Conservation (phyloP, 73 alveolate species). For the Paramecium sexaurelia region DNA sequence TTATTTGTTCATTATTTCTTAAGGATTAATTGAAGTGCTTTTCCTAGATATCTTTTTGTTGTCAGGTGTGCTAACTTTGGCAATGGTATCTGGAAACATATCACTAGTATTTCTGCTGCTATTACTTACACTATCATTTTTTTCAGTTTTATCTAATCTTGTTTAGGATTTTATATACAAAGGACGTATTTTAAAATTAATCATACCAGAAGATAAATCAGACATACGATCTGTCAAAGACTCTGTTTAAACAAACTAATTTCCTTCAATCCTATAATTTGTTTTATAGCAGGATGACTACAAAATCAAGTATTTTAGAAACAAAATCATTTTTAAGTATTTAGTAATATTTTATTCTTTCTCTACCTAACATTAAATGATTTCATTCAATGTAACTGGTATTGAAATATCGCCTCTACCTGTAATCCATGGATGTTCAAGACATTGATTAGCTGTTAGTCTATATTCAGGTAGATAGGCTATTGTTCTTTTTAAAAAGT, state of each 20-base stretch:
- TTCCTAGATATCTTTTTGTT: not conserved
- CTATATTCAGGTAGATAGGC: conserved; percentile 17
- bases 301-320: not conserved
- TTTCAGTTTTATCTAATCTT: not conserved
- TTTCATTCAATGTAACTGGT: conserved; percentile 19
- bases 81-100: not conserved
- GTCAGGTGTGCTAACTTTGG: not conserved
- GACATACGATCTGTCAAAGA: not conserved
- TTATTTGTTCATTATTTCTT: not conserved
- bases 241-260: not conserved
- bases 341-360: not conserved
- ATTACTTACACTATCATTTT: not conserved
- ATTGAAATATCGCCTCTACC: not conserved
- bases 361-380: not conserved
- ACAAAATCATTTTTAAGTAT: not conserved
- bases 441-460: conserved; percentile 26
- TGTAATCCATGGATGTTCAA: conserved; percentile 39
- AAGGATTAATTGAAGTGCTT: not conserved
- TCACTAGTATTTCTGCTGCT: not conserved
- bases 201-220: not conserved
- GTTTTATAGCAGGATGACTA: not conserved
- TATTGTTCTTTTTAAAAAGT: not conserved
- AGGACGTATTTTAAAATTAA: not conserved
- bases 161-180: not conserved
- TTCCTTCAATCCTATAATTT: not conserved